A percentile compares a stretch with the other conserved stretches of the same genome.
phyloP scores from a whole-genome alignment of 225 moss, liverwort and hornwort species.

The Physcomitrium patens region DNA sequence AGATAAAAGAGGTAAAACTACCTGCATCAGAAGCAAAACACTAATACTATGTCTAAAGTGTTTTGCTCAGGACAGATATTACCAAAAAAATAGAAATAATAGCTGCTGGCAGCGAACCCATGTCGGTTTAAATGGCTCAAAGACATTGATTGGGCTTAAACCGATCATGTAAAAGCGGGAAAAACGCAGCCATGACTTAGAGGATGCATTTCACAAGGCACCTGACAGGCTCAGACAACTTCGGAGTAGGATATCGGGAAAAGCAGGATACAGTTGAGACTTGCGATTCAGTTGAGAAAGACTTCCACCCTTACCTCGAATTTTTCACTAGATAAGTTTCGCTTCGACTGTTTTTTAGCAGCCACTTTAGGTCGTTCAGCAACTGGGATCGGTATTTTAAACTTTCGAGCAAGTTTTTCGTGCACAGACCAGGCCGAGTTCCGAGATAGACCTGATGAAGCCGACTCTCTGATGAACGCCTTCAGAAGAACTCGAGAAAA shows the following conservation, averaged over 20 bases:
- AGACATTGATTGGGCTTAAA: neutral
- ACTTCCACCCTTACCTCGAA: constrained; percentile 34
- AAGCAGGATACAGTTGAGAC: neutral
- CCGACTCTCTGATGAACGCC: constrained; percentile 88
- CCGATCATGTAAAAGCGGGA: constrained; percentile 12
- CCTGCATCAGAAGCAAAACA: constrained; percentile 19
- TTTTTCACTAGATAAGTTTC: constrained; percentile 43
- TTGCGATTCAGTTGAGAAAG: constrained; percentile 12
- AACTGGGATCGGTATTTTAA: constrained; percentile 72
- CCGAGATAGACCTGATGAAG: constrained; percentile 70
- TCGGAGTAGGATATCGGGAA: neutral
- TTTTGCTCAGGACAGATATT: constrained; percentile 5
- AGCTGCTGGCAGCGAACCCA: neutral
- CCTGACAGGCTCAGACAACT: neutral
- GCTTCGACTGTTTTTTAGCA: constrained; percentile 53
- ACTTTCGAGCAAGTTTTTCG: constrained; percentile 87
- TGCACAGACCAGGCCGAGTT: constrained; percentile 90
- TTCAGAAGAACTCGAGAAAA: constrained; percentile 90
- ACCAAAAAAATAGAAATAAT: constrained; percentile 4
- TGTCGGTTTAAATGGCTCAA: too few species aligned
- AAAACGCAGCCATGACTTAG: constrained; percentile 2
- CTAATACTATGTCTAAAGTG: constrained; percentile 1
- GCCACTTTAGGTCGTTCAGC: constrained; percentile 37
- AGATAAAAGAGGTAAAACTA: neutral
- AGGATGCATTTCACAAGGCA: constrained; percentile 8